Evolutionary conservation across 2,329 filamentous ascomycete genomes (phyloP).

Genomic region (Alternaria sp.): DNA sequence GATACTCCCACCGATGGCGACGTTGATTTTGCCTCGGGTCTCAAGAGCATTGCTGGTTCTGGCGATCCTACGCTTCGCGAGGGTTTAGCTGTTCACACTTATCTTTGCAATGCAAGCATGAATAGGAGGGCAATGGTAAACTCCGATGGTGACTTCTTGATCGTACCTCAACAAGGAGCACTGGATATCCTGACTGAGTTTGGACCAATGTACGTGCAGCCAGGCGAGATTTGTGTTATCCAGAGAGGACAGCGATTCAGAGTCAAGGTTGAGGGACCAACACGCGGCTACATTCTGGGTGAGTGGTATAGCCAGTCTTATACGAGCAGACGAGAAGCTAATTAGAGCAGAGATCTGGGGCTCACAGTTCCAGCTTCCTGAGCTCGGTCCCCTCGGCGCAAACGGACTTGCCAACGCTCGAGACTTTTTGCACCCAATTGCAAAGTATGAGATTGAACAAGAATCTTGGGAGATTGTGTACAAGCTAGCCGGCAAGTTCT

Average conservation of each 20-base stretch:
- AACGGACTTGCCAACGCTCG: conserved; percentile 52
- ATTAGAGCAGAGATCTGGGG: conserved; percentile 48
- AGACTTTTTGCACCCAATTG: conserved; percentile 78
- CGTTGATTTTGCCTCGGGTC: conserved; percentile 45
- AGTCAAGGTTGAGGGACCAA: conserved; percentile 70
- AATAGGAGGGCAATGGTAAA: conserved; percentile 59
- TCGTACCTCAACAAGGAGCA: conserved; percentile 77
- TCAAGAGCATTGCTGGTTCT: conserved; percentile 50
- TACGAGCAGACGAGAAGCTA: neutral
- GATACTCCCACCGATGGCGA: conserved; percentile 44
- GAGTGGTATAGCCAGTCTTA: neutral
- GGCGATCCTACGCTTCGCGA: conserved; percentile 50
- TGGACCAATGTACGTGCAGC: conserved; percentile 76
- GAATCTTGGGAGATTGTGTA: conserved; percentile 57
- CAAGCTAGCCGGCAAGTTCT: conserved; percentile 70
- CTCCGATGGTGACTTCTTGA: conserved; percentile 76
- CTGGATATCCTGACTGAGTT: conserved; percentile 82
- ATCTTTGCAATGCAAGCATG: conserved; percentile 49
- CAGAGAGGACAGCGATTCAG: conserved; percentile 78
- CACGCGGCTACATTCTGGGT: conserved; percentile 75
- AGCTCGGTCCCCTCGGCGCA: conserved; percentile 50
- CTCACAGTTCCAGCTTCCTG: conserved; percentile 50
- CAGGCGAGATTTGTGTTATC: conserved; percentile 79
- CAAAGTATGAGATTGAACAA: conserved; percentile 65
- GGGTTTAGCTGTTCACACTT: conserved; percentile 48